Percentiles rank a stretch among this genome's conserved stretches.
phyloP scores from a whole-genome alignment of 75 land plant genomes.

The Adiantum capillusveneris region DNA sequence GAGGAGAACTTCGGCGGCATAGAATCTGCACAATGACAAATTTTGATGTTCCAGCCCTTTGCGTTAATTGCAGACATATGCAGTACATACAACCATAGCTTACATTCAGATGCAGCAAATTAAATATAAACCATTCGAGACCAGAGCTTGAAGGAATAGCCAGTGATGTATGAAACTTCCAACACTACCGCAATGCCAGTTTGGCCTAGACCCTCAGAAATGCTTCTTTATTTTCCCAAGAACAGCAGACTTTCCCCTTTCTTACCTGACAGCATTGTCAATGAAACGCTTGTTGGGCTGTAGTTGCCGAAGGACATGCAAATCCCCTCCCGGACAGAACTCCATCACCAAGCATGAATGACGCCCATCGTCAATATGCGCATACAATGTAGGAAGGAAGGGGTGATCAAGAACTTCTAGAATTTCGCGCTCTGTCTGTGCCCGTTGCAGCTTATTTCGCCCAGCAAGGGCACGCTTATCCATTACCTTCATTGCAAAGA shows the following conservation, averaged over 20 bases:
- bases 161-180: too few species aligned
- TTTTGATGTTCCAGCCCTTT: too few species aligned
- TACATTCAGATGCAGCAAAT: too few species aligned
- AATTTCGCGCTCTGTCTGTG: constrained; percentile 56
- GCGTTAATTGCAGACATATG: too few species aligned
- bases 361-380: constrained; percentile 29
- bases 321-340: constrained; percentile 81
- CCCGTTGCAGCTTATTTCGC: constrained; percentile 46
- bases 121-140: too few species aligned
- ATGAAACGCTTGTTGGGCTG: constrained; percentile 51
- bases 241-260: neutral
- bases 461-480: constrained; percentile 48
- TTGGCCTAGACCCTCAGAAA: too few species aligned
- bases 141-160: too few species aligned
- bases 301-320: constrained; percentile 60
- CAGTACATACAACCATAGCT: too few species aligned
- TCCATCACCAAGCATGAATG: constrained; percentile 60
- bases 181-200: too few species aligned
- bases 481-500: constrained; percentile 73
- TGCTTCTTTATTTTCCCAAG: too few species aligned
- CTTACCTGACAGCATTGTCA: constrained; percentile 52
- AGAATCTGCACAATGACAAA: constrained; percentile 36
- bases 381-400: constrained; percentile 59
- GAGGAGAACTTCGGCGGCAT: constrained; percentile 61
- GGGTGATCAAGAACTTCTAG: constrained; percentile 62